Percentiles rank a stretch among this genome's conserved stretches.
phyloP scores from a whole-genome alignment of 208 protist genomes.

The Endotrypanum monterogeii region DNA sequence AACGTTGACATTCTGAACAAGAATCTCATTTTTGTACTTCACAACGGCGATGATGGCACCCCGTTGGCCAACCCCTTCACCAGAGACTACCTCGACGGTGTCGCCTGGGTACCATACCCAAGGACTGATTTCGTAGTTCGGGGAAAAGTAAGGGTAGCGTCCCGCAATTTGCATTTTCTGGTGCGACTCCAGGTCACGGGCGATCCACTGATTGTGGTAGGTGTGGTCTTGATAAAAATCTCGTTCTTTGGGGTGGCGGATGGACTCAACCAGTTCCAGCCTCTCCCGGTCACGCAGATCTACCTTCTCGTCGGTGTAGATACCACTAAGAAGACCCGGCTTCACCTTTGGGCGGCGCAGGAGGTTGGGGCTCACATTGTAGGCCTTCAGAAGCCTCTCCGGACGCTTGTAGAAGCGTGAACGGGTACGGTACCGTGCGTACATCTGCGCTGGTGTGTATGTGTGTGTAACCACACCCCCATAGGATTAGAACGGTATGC shows the following conservation, averaged over 20 bases:
- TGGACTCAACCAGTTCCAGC: slow-evolving; percentile 77
- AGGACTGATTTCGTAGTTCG: slow-evolving; percentile 58
- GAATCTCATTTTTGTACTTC: slow-evolving; percentile 90
- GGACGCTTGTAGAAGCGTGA: slow-evolving; percentile 83
- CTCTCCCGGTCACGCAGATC: slow-evolving; percentile 81
- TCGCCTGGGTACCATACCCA: slow-evolving; percentile 91
- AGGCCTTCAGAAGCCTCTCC: slow-evolving; percentile 54
- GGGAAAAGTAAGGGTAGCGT: slow-evolving; percentile 72
- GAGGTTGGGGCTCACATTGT: slow-evolving; percentile 69
- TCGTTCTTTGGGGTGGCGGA: slow-evolving; percentile 83
- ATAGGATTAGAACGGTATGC: neutral
- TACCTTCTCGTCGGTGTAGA: slow-evolving; percentile 74
- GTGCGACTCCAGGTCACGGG: slow-evolving; percentile 71
- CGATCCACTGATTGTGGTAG: slow-evolving; percentile 90
- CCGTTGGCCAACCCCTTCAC: slow-evolving; percentile 78
- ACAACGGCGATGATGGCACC: slow-evolving; percentile 85
- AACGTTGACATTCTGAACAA: slow-evolving; percentile 91
- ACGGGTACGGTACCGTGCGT: slow-evolving; percentile 82
- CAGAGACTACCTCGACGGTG: slow-evolving; percentile 76
- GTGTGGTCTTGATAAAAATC: slow-evolving; percentile 94
- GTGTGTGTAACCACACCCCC: no score
- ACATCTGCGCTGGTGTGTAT: slow-evolving; percentile 42
- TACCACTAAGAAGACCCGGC: slow-evolving; percentile 58
- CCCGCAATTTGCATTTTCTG: slow-evolving; percentile 56
- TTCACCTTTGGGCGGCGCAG: slow-evolving; percentile 74